Conservation (phyloP, 2,329 filamentous ascomycete genomes). For the Clonostachys solani region DNA sequence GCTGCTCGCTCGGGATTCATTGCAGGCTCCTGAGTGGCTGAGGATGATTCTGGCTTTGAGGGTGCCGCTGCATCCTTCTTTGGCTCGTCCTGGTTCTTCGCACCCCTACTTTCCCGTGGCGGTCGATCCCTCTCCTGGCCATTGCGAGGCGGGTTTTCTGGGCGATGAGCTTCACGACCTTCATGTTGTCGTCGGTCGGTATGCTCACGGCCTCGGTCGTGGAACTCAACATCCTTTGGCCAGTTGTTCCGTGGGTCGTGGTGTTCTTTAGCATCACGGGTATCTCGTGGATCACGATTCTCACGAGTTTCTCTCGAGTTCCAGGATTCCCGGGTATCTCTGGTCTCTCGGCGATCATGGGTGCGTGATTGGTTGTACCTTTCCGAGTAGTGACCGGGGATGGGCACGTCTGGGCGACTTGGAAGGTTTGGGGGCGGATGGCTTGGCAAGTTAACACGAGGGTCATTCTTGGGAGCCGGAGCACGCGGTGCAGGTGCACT, state of each 20-base stretch:
- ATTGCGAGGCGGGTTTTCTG: background rate
- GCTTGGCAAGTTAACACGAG: constrained; percentile 28
- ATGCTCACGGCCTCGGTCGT: constrained; percentile 13
- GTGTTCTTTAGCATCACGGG: constrained; percentile 28
- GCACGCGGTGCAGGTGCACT: constrained; percentile 2
- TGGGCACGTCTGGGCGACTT: constrained; percentile 53
- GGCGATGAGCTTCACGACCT: constrained; percentile 3
- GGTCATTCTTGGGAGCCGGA: constrained; percentile 16
- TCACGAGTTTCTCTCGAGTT: constrained; percentile 19
- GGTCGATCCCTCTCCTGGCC: constrained; percentile 35
- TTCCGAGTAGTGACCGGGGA: constrained; percentile 42
- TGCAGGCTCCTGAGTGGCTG: constrained; percentile 30
- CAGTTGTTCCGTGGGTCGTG: constrained; percentile 30
- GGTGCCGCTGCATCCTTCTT: constrained; percentile 20
- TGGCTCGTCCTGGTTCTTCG: constrained; percentile 17
- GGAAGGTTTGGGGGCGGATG: constrained; percentile 39
- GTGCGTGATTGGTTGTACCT: constrained; percentile 34
- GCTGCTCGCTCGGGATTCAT: constrained; percentile 54
- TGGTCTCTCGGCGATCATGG: constrained; percentile 31
- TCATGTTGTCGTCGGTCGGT: constrained; percentile 3
- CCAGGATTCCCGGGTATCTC: constrained; percentile 18
- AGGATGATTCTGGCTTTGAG: constrained; percentile 13
- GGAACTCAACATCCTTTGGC: constrained; percentile 32
- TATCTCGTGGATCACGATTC: constrained; percentile 26
- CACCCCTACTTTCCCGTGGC: constrained; percentile 18